A percentile compares a stretch with the other conserved stretches of the same genome.
Conservation (phyloP, 2,329 filamentous ascomycete genomes). For the Blumeriella jaapii region DNA sequence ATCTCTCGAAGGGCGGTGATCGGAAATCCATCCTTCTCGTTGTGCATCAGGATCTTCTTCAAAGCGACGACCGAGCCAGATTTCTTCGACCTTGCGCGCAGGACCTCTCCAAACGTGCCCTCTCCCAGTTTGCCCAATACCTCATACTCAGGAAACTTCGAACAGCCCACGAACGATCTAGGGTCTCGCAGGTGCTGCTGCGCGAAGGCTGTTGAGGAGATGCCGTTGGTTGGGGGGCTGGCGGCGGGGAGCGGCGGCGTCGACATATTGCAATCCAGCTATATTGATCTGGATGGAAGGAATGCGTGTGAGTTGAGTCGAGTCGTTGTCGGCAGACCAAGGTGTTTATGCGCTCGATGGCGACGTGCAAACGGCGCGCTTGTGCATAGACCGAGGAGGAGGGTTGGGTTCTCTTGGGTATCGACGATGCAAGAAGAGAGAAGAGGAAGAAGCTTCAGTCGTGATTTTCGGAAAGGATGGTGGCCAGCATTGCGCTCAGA, state of each 20-base stretch:
- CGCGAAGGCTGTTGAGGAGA: slow-evolving; percentile 45
- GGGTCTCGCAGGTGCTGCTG: slow-evolving; percentile 37
- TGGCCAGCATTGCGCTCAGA: not conserved
- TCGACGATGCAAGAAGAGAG: not conserved
- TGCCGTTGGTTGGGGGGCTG: slow-evolving; percentile 21
- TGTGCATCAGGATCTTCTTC: slow-evolving; percentile 99
- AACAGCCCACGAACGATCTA: slow-evolving; percentile 70
- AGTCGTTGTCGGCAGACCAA: too few relatives aligned
- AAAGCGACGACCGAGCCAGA: slow-evolving; percentile 70
- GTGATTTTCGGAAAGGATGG: not conserved
- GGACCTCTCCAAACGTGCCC: slow-evolving; percentile 95
- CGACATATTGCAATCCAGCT: slow-evolving; percentile 12
- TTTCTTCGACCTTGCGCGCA: slow-evolving; percentile 70
- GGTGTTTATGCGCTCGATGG: too few relatives aligned
- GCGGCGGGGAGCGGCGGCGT: slow-evolving; percentile 13
- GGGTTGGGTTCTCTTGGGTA: not conserved
- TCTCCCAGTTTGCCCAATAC: slow-evolving; percentile 78
- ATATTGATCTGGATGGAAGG: too few relatives aligned
- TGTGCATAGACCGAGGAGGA: not conserved
- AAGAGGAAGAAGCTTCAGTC: not conserved
- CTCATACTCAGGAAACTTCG: slow-evolving; percentile 69
- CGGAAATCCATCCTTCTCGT: slow-evolving; percentile 99
- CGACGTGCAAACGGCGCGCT: too few relatives aligned
- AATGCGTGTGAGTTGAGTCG: too few relatives aligned
- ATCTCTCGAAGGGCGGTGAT: slow-evolving; percentile 96